These are phyloP conservation scores for Phaeoacremonium minimum DNA, from an alignment of 2,329 filamentous ascomycete genomes.

Conservation along the genomic window DNA sequence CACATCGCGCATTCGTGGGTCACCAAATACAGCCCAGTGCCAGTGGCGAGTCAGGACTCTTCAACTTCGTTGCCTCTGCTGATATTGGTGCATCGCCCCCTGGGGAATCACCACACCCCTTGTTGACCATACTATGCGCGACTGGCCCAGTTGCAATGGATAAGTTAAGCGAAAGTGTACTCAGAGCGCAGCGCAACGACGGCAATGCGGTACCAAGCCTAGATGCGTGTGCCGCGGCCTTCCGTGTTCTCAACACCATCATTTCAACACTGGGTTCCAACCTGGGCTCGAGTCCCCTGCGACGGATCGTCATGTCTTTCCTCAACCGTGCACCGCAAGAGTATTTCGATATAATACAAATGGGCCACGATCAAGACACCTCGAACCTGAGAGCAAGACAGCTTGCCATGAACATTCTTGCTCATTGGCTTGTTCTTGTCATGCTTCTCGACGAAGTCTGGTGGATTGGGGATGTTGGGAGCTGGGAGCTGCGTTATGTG, in stretches of 20 bases:
- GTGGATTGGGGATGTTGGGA: slow-evolving; percentile 31
- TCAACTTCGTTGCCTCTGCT: too few relatives aligned
- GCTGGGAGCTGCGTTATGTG: slow-evolving; percentile 25
- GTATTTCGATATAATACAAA: slow-evolving; percentile 26
- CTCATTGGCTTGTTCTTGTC: slow-evolving; percentile 32
- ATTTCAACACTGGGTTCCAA: slow-evolving; percentile 19
- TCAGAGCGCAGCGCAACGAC: neutral
- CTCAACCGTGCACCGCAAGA: slow-evolving; percentile 28
- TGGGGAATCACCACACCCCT: too few relatives aligned
- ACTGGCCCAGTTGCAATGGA: too few relatives aligned
- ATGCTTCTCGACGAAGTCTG: slow-evolving; percentile 31
- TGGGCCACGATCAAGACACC: neutral
- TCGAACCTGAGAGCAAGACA: slow-evolving; percentile 4
- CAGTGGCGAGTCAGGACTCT: slow-evolving; percentile 11
- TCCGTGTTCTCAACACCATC: slow-evolving; percentile 11
- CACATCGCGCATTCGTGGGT: slow-evolving; percentile 24
- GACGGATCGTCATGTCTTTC: slow-evolving; percentile 33
- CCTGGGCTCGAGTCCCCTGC: slow-evolving; percentile 21
- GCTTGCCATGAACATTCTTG: slow-evolving; percentile 29
- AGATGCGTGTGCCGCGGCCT: slow-evolving; percentile 10
- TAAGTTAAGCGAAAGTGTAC: too few relatives aligned
- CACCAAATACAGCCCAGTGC: slow-evolving; percentile 10
- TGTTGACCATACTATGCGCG: too few relatives aligned
- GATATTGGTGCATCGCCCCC: too few relatives aligned
- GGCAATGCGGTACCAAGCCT: neutral